Evolutionary conservation across 345 rosid genomes (phyloP).

Genomic region (Sisymbrium altissimum): DNA sequence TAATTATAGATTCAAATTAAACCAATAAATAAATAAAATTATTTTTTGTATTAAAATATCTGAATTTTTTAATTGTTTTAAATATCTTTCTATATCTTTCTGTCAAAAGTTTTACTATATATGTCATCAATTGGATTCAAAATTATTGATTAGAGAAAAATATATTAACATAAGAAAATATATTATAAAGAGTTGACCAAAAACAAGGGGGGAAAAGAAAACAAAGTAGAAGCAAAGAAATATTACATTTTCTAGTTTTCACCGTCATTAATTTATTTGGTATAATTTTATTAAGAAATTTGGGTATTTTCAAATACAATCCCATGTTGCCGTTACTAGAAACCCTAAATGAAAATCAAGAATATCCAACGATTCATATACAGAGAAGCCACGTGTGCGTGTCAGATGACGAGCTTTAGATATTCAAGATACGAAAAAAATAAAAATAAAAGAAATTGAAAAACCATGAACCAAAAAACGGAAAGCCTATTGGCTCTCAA

Average conservation of each 20-base stretch:
- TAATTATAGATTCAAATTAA: no score
- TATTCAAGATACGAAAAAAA: background rate
- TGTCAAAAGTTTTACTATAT: background rate
- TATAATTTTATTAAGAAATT: background rate
- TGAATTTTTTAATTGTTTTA: background rate
- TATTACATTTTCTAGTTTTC: background rate
- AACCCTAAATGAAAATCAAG: slow-evolving; percentile 19
- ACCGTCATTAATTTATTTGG: background rate
- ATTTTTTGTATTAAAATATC: no score
- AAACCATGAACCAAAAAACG: background rate
- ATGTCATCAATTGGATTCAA: background rate
- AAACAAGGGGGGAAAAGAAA: background rate
- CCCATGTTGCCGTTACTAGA: slow-evolving; percentile 30
- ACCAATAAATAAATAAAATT: no score
- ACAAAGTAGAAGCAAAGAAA: background rate
- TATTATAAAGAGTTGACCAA: background rate
- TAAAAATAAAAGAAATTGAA: background rate
- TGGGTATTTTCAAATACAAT: slow-evolving; percentile 25
- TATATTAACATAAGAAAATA: background rate
- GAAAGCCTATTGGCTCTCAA: slow-evolving; percentile 37
- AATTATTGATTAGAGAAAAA: background rate
- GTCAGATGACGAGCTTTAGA: background rate
- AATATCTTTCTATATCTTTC: background rate
- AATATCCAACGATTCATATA: slow-evolving; percentile 6
- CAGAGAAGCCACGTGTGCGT: slow-evolving; percentile 7